phyloP scores from a whole-genome alignment of 2,329 filamentous ascomycete species.

The Periconia sp. region DNA sequence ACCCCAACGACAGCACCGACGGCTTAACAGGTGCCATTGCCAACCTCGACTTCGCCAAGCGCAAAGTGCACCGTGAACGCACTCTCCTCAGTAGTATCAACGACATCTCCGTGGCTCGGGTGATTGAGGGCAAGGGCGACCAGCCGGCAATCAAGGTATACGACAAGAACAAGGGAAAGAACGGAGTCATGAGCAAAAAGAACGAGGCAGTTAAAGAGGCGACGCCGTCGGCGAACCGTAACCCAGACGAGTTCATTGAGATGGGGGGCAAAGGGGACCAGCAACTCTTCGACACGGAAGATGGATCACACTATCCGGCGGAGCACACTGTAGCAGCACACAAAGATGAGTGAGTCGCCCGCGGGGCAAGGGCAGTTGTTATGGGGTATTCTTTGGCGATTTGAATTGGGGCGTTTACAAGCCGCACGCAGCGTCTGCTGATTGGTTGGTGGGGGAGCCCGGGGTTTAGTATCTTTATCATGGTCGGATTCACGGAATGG shows the following conservation, averaged over 20 bases:
- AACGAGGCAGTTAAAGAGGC: constrained; percentile 53
- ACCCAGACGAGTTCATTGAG: constrained; percentile 75
- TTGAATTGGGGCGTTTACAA: constrained; percentile 12
- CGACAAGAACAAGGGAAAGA: constrained; percentile 39
- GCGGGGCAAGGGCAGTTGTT: neutral
- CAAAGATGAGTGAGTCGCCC: constrained; percentile 7
- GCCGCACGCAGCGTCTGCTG: constrained; percentile 18
- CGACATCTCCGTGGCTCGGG: constrained; percentile 64
- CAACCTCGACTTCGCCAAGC: constrained; percentile 78
- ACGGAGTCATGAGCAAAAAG: constrained; percentile 18
- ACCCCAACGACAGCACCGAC: constrained; percentile 82
- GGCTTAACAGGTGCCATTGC: constrained; percentile 86
- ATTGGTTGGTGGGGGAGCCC: constrained; percentile 12
- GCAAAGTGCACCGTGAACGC: constrained; percentile 78
- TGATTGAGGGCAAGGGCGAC: constrained; percentile 58
- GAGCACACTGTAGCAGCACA: constrained; percentile 15
- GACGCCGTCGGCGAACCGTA: constrained; percentile 67
- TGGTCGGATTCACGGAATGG: too few species aligned
- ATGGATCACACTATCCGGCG: constrained; percentile 41
- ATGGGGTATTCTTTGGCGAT: constrained; percentile 3
- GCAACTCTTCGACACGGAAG: constrained; percentile 69
- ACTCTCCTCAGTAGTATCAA: constrained; percentile 84
- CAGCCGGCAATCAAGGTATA: constrained; percentile 48
- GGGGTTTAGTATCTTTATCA: neutral
- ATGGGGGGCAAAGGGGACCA: constrained; percentile 87